Evolutionary conservation across 176 grass and related monocot genomes (phyloP), one percentile per base, ranked within the genome.

Genomic region (Avena sativa): DNA sequence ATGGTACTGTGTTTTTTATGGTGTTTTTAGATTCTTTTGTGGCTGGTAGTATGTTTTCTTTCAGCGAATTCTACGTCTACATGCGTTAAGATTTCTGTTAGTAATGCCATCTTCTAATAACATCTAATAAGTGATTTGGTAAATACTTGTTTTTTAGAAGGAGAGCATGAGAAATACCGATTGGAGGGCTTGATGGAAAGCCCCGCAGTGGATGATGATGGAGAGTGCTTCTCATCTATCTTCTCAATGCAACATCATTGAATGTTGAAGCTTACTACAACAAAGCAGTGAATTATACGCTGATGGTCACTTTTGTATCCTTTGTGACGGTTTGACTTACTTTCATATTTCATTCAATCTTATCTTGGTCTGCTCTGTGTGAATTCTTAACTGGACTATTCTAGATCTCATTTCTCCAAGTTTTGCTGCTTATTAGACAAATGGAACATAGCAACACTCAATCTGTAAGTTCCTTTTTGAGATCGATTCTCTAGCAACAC

Each of bases 261-360:
- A 99, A 99, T 80, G 93, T 97, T 81, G 97, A 97, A 86, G 83
- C 96, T 80, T 99, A 99, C 86, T 99, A 99, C 82, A 99, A 97
- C 83, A 99, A 99, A 91, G 97, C 97, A 80, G 92, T 99, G 53
- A 99, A 97, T 74, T 99, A 99, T 86, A 99, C 97, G 60, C 78
- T 99, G 90, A 99, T 99, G 97, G 94, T 97, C 87, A 99, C 97
- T 86, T 99, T 99, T 94, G 97, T 99, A 99, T 99, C 97, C 97
- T 95, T 43, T 86, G 40, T 82, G 62, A 60, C 58, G 58, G 8
- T 79, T 61, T 50, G 19, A 71, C 48, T 81, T 83, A 49, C 26
- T 86, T 81, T 21, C 25, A 85, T 88, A 47, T 88, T 84, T 21
- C 36, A 77, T 85, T 81, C 68, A 65, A 57, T 93, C 61, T 25